Evolutionary conservation across 2,329 filamentous ascomycete species (phyloP).

Genomic region (Fusarium sp.): DNA sequence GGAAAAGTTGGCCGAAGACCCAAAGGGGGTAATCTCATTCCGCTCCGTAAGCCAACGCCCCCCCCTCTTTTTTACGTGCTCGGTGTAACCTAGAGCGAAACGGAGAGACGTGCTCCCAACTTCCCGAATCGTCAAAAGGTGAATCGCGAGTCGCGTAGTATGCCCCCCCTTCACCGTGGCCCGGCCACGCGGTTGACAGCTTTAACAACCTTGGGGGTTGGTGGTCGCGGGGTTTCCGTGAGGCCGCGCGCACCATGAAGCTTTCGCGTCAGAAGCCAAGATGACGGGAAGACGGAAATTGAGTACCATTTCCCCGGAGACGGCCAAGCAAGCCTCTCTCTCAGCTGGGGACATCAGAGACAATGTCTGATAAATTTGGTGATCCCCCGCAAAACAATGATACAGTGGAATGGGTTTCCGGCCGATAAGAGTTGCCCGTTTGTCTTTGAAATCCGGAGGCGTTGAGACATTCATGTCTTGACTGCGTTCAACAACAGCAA

Average conservation of each 20-base stretch:
- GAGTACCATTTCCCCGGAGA: not conserved
- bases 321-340: not conserved
- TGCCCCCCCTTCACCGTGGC: not conserved
- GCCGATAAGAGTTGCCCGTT: not conserved
- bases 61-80: not conserved
- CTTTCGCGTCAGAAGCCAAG: not conserved
- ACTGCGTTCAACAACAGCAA: not conserved
- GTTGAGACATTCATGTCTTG: constrained; percentile 3
- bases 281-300: not conserved
- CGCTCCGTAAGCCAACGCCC: not conserved
- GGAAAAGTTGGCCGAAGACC: constrained; percentile 17
- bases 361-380: constrained; percentile 2
- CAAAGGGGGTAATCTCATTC: constrained; percentile 11
- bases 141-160: constrained; percentile 25
- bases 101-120: constrained; percentile 12
- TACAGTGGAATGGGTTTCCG: not conserved
- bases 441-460: not conserved
- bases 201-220: constrained; percentile 10
- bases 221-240: constrained; percentile 19
- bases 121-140: constrained; percentile 3
- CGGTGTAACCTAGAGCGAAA: not conserved
- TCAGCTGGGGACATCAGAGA: constrained; percentile 1
- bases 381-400: not conserved
- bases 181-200: constrained; percentile 35
- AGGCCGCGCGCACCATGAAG: not conserved